A percentile compares a stretch with the other conserved stretches of the same genome.
phyloP scores from a whole-genome alignment of 768 basidiomycete genomes.

The Mycena filopes region DNA sequence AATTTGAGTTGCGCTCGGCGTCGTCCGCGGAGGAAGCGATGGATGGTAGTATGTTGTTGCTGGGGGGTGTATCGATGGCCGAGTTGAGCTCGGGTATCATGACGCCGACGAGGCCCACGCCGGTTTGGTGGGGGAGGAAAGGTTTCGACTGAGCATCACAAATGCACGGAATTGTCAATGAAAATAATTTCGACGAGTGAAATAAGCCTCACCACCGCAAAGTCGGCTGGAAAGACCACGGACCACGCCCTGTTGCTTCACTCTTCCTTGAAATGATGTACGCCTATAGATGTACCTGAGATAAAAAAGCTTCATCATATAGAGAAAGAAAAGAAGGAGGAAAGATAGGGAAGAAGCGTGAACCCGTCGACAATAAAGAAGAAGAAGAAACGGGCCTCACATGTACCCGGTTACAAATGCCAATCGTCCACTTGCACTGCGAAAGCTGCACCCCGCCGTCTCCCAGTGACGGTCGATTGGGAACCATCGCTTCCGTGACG shows the following conservation, averaged over 20 bases:
- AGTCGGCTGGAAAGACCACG: conserved; percentile 13
- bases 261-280: conserved; percentile 58
- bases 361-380: not conserved
- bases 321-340: conserved; percentile 37
- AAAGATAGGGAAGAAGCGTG: conserved; percentile 22
- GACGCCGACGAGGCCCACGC: conserved; percentile 11
- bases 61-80: conserved; percentile 20
- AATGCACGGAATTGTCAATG: not conserved
- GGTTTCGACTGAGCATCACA: conserved; percentile 4
- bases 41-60: conserved; percentile 49
- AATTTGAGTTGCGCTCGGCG: conserved; percentile 78
- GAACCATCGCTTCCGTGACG: conserved; percentile 10
- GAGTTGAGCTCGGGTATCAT: conserved; percentile 23
- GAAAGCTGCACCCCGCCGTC: conserved; percentile 7
- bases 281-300: conserved; percentile 42
- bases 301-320: not conserved
- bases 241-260: too few relatives aligned
- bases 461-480: not conserved
- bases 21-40: conserved; percentile 56
- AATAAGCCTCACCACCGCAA: conserved; percentile 15
- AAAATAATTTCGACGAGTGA: not conserved
- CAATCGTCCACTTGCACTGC: not conserved
- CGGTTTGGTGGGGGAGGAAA: conserved; percentile 2
- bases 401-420: not conserved
- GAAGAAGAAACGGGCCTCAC: not conserved